Conservation (phyloP, 352 stramenopile genomes). For the Aphanomyces stellatus region DNA sequence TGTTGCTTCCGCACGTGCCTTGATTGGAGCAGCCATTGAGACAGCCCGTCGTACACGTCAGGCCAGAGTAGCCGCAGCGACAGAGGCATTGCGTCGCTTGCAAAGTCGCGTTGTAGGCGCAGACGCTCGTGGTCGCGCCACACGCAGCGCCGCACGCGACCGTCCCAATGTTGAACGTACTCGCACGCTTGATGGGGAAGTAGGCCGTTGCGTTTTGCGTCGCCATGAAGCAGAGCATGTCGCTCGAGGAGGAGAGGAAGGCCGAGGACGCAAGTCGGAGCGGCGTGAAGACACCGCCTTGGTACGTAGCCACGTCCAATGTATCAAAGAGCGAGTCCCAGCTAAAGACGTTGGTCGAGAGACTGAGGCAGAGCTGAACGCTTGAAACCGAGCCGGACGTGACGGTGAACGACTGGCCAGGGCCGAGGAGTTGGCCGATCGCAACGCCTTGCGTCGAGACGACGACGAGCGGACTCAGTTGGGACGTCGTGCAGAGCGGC, state of each 20-base stretch:
- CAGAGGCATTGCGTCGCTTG: constrained; percentile 4
- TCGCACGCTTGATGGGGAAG: constrained; percentile 11
- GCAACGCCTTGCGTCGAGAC: neutral
- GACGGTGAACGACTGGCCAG: neutral
- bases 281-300: neutral
- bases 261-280: neutral
- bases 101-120: constrained; percentile 11
- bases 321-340: constrained; percentile 11
- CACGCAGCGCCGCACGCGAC: neutral
- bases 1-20: neutral
- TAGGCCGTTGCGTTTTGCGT: constrained; percentile 1
- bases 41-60: neutral
- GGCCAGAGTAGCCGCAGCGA: neutral
- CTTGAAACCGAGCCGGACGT: neutral
- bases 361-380: neutral
- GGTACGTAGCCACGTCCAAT: neutral
- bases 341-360: neutral
- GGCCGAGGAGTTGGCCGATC: constrained; percentile 9
- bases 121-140: neutral
- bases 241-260: neutral
- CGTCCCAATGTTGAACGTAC: neutral
- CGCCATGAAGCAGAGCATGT: neutral
- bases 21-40: constrained; percentile 8
- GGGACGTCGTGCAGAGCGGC: neutral
- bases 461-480: constrained; percentile 9